Conservation (phyloP, 2,329 filamentous ascomycete species). For the Onygena corvina region DNA sequence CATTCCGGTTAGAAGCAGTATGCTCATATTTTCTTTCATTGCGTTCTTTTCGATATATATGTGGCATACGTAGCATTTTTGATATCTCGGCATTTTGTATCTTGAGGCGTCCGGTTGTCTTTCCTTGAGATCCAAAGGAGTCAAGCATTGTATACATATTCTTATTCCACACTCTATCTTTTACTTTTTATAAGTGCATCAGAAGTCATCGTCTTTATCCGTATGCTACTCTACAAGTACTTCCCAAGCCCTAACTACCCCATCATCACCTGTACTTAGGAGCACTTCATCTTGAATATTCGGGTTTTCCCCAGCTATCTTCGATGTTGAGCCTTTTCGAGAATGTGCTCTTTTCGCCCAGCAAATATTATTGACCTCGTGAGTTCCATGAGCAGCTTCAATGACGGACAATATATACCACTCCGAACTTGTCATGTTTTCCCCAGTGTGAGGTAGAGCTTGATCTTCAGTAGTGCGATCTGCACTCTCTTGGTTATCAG, state of each 20-base stretch:
- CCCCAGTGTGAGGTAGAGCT: neutral
- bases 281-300: conserved; percentile 59
- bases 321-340: neutral
- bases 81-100: neutral
- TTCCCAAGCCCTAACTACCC: conserved; percentile 72
- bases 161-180: no score
- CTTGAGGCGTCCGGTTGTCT: neutral
- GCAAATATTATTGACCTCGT: conserved; percentile 82
- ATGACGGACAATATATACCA: conserved; percentile 64
- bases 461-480: neutral
- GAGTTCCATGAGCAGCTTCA: conserved; percentile 72
- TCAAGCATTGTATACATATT: no score
- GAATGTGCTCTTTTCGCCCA: conserved; percentile 58
- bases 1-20: neutral
- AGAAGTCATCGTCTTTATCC: no score
- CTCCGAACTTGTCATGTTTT: no score
- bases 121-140: no score
- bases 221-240: conserved; percentile 28
- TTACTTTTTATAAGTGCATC: no score
- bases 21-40: neutral
- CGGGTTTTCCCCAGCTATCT: conserved; percentile 27
- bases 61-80: neutral
- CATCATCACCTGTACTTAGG: conserved; percentile 85
- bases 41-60: neutral
- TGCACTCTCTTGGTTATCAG: conserved; percentile 5